Percentiles rank a stretch among this genome's conserved stretches.
phyloP scores from a whole-genome alignment of 1,139 yeast species.

The Kurtzmaniella quercitrusa region DNA sequence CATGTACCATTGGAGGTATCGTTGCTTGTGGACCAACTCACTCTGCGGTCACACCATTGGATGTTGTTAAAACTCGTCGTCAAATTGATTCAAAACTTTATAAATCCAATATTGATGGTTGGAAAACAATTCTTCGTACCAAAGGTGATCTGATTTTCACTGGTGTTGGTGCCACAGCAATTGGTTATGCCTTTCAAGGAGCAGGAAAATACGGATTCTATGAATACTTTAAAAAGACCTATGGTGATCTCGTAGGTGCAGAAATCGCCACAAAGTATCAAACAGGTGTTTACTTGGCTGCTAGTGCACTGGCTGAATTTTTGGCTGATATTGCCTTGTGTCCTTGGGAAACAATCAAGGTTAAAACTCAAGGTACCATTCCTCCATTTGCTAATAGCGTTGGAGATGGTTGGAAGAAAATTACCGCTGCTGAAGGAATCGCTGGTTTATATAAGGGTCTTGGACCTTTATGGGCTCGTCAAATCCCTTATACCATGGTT shows the following conservation, averaged over 20 bases:
- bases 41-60: conserved; percentile 87
- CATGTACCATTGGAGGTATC: conserved; percentile 88
- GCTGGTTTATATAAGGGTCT: conserved; percentile 81
- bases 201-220: conserved; percentile 96
- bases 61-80: conserved; percentile 86
- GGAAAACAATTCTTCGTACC: conserved; percentile 64
- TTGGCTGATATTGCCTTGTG: conserved; percentile 85
- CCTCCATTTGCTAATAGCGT: conserved; percentile 73
- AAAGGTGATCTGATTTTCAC: conserved; percentile 80
- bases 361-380: conserved; percentile 84
- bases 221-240: conserved; percentile 80
- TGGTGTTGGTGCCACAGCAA: conserved; percentile 85
- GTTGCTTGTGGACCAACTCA: conserved; percentile 96
- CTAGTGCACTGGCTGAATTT: conserved; percentile 91
- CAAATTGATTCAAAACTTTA: conserved; percentile 77
- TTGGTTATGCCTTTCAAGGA: conserved; percentile 92
- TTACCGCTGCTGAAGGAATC: conserved; percentile 63
- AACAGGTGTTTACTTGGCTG: conserved; percentile 72
- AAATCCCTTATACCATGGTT: conserved; percentile 95
- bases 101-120: conserved; percentile 73
- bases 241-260: conserved; percentile 65
- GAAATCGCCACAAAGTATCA: conserved; percentile 60
- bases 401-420: conserved; percentile 63
- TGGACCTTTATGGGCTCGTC: conserved; percentile 90
- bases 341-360: conserved; percentile 93